phyloP scores from a whole-genome alignment of 192 early-diverging fungal species.

The Oehlia diaphana region DNA sequence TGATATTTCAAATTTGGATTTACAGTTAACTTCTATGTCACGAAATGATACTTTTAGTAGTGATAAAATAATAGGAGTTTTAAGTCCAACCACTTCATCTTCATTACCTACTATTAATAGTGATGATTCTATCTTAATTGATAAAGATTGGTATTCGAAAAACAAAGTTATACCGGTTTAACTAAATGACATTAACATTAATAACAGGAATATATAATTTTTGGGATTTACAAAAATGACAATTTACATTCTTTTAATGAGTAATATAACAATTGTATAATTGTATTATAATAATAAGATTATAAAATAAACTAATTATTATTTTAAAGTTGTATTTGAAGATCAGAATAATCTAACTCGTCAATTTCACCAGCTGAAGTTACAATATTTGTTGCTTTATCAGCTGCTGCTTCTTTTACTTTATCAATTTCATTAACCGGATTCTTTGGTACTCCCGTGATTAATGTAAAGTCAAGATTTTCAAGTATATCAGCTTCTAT shows the following conservation, averaged over 20 bases:
- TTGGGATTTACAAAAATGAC: no score
- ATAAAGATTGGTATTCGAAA: background rate
- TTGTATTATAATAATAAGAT: background rate
- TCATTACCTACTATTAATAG: background rate
- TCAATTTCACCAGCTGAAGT: background rate
- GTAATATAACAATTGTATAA: background rate
- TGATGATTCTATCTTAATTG: background rate
- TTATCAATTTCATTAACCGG: constrained; percentile 11
- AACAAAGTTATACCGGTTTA: background rate
- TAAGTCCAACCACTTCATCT: background rate
- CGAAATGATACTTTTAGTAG: background rate
- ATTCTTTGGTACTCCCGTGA: constrained; percentile 16
- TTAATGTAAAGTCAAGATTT: constrained; percentile 22
- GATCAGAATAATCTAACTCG: constrained; percentile 12
- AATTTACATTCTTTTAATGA: background rate
- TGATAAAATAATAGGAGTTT: background rate
- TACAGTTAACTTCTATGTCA: background rate
- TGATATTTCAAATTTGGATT: background rate
- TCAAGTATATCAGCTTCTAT: constrained; percentile 5
- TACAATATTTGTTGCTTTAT: background rate
- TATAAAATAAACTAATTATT: background rate
- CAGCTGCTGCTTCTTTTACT: background rate
- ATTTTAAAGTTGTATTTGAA: constrained; percentile 1
- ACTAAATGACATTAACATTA: background rate
- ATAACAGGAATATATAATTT: background rate